Conservation (phyloP, 805 yeast genomes). For the Jamesozyma spencerorum region DNA sequence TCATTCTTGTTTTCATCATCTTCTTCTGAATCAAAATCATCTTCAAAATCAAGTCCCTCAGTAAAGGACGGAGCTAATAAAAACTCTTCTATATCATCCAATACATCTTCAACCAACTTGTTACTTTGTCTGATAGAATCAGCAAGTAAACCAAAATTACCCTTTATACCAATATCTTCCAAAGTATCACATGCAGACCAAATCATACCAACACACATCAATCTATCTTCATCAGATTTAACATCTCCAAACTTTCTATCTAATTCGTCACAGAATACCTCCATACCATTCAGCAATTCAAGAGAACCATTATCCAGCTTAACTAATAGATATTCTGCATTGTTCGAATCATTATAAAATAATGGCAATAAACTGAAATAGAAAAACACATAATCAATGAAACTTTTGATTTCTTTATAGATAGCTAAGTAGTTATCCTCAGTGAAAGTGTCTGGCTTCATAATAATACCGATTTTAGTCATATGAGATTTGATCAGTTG, state of each 20-base stretch:
- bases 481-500: slow-evolving; percentile 62
- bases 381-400: slow-evolving; percentile 22
- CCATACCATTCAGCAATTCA: slow-evolving; percentile 18
- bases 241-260: slow-evolving; percentile 15
- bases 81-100: slow-evolving; percentile 65
- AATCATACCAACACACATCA: slow-evolving; percentile 54
- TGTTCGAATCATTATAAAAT: slow-evolving; percentile 18
- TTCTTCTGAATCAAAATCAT: slow-evolving; percentile 23
- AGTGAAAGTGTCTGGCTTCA: slow-evolving; percentile 19
- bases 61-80: slow-evolving; percentile 50
- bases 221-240: slow-evolving; percentile 33
- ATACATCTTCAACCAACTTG: slow-evolving; percentile 48
- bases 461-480: slow-evolving; percentile 47
- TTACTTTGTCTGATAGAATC: slow-evolving; percentile 30
- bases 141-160: slow-evolving; percentile 46
- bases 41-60: slow-evolving; percentile 28
- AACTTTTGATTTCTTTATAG: slow-evolving; percentile 22
- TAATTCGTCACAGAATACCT: slow-evolving; percentile 16
- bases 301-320: slow-evolving; percentile 15
- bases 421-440: slow-evolving; percentile 17
- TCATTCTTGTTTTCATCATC: slow-evolving; percentile 25
- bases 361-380: slow-evolving; percentile 22
- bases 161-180: slow-evolving; percentile 34
- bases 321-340: slow-evolving; percentile 16
- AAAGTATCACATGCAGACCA: slow-evolving; percentile 61